Conservation (phyloP, 805 yeast species). For the Jamesozyma rosinii region DNA sequence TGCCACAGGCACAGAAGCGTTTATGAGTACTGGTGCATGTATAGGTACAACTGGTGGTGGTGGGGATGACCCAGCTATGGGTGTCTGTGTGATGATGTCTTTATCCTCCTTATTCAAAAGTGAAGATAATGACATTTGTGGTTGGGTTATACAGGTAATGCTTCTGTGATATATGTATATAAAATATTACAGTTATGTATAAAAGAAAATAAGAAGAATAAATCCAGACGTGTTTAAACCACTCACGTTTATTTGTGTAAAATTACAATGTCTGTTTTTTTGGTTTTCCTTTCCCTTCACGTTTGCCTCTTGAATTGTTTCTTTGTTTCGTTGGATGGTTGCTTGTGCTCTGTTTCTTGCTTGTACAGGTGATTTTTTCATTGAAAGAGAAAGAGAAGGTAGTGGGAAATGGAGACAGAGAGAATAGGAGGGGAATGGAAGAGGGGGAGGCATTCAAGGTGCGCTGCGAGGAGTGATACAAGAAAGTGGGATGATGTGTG, state of each 20-base stretch:
- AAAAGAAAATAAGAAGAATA: not conserved
- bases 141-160: no score
- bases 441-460: no score
- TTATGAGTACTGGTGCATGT: not conserved
- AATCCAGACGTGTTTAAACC: no score
- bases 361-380: not conserved
- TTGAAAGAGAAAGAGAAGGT: not conserved
- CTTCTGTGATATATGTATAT: no score
- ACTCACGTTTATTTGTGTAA: no score
- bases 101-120: conserved; percentile 24
- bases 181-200: no score
- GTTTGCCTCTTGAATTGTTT: not conserved
- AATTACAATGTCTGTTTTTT: no score
- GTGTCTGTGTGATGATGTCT: conserved; percentile 4
- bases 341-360: not conserved
- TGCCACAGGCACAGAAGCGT: not conserved
- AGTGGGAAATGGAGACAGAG: not conserved
- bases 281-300: not conserved
- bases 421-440: no score
- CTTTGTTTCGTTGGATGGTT: not conserved
- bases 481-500: not conserved
- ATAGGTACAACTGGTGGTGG: not conserved
- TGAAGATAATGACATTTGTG: conserved; percentile 25
- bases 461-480: no score
- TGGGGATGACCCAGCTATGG: not conserved